Base-by-base conservation (phyloP, 2,329 filamentous ascomycete genomes). In the Colletotrichum sp. region DNA sequence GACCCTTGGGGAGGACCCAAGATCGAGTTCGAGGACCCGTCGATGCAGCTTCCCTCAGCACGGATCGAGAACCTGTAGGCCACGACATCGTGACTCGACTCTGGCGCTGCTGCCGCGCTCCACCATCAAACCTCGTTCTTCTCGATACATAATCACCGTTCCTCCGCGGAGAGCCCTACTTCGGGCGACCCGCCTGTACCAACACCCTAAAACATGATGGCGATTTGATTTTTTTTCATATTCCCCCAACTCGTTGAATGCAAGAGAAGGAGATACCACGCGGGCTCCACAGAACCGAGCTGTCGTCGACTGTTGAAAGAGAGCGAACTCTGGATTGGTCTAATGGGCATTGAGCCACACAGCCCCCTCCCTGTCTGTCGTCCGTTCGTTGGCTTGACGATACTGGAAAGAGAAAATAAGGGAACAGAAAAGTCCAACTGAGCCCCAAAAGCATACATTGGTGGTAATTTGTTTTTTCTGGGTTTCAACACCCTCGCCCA, bases 11-110 rank as follows among this genome's bases (percentile, higher is more conserved):
- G 80, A 16, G 71, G 72, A 24, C 85, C 87, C 57, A 92, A 93
- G 84, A 83, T 90, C 28, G 91, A 92, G 78, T 91, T 87, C 72
- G 90, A 90, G 55, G 90, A 92, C 77, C 86, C 89, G 24, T 86
- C 88, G 12, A 88, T 92, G 84, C 90, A 91, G 82, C 86, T 93
- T 83, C 91, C 91, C 13, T 92, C 90, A 80, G 89, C 87, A 57
- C 86, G 91, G 67, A 88, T 93, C 77, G 90, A 91, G 78, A 89
- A 84, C 75, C 85, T 93, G 84, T 92, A 84, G 21, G 30, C 63
- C 28, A 57, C 55, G 10, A 43, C 34, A 55, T 13, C 6, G 43
- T 26, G 39, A 18, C 36, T 24, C 26, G 30, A n/a, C 24, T 43
- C 39, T 39, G 28, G 32, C 26, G 63, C 18, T 39, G 16, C 64